Evolutionary conservation across 176 grass and related monocot species (phyloP).

Genomic region (Pharus latifolius): DNA sequence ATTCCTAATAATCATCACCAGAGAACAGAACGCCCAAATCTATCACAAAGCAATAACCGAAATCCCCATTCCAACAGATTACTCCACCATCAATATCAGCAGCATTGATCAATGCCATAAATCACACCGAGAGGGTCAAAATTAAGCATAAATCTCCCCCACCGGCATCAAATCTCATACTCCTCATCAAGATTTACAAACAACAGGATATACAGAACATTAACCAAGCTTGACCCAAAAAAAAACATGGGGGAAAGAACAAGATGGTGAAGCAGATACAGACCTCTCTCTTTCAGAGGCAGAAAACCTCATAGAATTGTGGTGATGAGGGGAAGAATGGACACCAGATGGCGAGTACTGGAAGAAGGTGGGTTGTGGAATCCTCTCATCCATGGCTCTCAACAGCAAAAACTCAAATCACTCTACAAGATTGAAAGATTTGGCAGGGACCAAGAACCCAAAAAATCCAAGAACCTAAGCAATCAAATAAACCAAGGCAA

Average conservation of each 20-base stretch:
- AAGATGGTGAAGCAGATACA: slow-evolving; percentile 13
- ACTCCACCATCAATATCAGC: slow-evolving; percentile 15
- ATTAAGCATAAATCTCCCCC: slow-evolving; percentile 35
- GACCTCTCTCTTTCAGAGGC: slow-evolving; percentile 94
- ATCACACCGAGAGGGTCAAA: slow-evolving; percentile 15
- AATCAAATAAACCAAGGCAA: slow-evolving; percentile 31
- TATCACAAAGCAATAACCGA: slow-evolving; percentile 4
- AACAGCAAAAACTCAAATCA: slow-evolving; percentile 6
- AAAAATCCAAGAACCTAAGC: slow-evolving; percentile 16
- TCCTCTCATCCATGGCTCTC: slow-evolving; percentile 78
- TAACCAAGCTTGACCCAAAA: slow-evolving; percentile 13
- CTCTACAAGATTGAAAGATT: slow-evolving; percentile 14
- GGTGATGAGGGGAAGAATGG: slow-evolving; percentile 74
- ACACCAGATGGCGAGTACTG: slow-evolving; percentile 82
- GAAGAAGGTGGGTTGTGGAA: slow-evolving; percentile 63
- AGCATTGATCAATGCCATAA: slow-evolving; percentile 25
- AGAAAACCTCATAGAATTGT: slow-evolving; percentile 84
- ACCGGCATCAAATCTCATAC: slow-evolving; percentile 29
- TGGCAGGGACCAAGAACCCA: background rate
- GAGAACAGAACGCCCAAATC: slow-evolving; percentile 9
- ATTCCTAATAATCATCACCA: background rate
- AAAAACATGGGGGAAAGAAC: background rate
- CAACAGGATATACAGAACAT: slow-evolving; percentile 18
- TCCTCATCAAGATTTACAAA: slow-evolving; percentile 28
- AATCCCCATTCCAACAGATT: slow-evolving; percentile 29